Evolutionary conservation across 1,139 yeast species (phyloP), one percentile per base, ranked within the genome.

Genomic region (Protomyces macrosporus): DNA sequence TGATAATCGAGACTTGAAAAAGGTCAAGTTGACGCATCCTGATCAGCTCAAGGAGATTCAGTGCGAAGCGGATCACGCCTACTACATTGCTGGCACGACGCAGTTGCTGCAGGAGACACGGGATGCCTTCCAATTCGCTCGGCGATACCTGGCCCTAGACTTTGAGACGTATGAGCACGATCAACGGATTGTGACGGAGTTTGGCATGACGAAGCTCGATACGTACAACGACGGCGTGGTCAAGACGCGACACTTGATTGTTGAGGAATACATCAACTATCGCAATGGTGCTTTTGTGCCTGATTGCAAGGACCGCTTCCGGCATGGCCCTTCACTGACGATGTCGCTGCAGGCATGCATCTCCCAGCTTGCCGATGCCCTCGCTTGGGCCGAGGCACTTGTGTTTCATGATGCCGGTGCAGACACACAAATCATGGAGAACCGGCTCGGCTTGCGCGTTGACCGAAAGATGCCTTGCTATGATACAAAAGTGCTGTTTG

Each of bases 371-470:
- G 23, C 34, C 4, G 53, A 34, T 6, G n/a, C 14, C 39, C 34
- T 55, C 6, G 34, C 6, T 10, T 6, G 37, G 35, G 23, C 33
- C 6, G 16, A 34, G 14, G 53, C 45, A 6, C 35, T 55, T 10
- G 53, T 55, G 14, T 55, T 55, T 45, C 53, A 55, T 34, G 60
- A 55, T 12, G 51, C 60, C 14, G 12, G 45, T 34, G 60, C 60
- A 9, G 60, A 55, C 23, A 12, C 34, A 45, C 35, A 7, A 33
- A 55, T 35, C 23, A 14, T 55, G 16, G n/a, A 36, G 45, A n/a
- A 9, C 6, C 45, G 16, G 9, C 34, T 45, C 33, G 45, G 37
- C 6, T 5, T 55, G 6, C n/a, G 9, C 6, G 7, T 45, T 6
- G 40, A 33, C 4, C 45, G 5, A n/a, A 45, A 14, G 3, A 4